Evolutionary conservation across 2,329 filamentous ascomycete genomes (phyloP).

Genomic region (Colletotrichum orbiculare): DNA sequence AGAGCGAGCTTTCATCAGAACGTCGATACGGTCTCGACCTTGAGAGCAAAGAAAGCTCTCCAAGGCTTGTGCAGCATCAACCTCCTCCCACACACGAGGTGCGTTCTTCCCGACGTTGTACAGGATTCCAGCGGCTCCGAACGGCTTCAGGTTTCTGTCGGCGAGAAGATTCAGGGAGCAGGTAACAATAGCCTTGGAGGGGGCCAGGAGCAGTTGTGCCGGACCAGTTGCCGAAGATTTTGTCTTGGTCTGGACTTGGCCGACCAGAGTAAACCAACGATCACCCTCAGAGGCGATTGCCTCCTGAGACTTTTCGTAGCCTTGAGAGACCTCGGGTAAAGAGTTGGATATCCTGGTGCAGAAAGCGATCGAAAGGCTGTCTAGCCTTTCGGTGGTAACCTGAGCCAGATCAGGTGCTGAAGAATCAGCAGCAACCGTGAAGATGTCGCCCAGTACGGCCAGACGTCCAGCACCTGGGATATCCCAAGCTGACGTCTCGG

Average conservation of each 20-base stretch:
- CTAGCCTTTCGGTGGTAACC: conserved; percentile 70
- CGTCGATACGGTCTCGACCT: conserved; percentile 64
- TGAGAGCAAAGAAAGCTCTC: conserved; percentile 59
- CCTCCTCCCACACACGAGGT: conserved; percentile 53
- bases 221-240: conserved; percentile 23
- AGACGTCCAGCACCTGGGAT: conserved; percentile 44
- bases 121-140: conserved; percentile 62
- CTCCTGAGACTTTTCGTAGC: conserved; percentile 78
- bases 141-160: conserved; percentile 67
- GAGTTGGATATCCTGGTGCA: conserved; percentile 77
- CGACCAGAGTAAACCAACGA: conserved; percentile 73
- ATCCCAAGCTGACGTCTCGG: conserved; percentile 50
- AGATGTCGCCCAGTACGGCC: conserved; percentile 59
- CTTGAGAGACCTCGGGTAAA: conserved; percentile 83
- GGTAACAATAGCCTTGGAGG: conserved; percentile 39
- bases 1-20: conserved; percentile 76
- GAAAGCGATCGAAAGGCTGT: conserved; percentile 69
- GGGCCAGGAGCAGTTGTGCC: conserved; percentile 44
- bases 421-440: conserved; percentile 55
- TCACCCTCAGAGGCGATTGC: conserved; percentile 72
- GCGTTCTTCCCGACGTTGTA: conserved; percentile 42
- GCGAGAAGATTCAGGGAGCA: conserved; percentile 55
- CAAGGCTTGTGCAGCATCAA: conserved; percentile 47
- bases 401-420: conserved; percentile 55
- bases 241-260: conserved; percentile 53